phyloP scores from a whole-genome alignment of 805 yeast genomes.

The Monosporozyma solicola region DNA sequence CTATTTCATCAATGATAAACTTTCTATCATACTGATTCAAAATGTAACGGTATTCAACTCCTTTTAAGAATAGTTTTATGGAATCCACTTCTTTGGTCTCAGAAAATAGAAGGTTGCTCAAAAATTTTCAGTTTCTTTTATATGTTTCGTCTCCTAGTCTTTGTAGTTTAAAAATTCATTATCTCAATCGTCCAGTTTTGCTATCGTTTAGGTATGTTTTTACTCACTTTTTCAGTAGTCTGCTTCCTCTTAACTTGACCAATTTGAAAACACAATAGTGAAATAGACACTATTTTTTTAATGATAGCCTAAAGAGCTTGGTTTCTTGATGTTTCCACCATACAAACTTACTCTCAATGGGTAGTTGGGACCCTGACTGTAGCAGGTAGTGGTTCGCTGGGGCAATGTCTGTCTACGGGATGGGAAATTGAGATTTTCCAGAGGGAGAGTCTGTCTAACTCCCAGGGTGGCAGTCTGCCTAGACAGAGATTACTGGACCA shows the following conservation, averaged over 20 bases:
- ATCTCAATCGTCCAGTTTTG: background rate
- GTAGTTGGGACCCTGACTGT: background rate
- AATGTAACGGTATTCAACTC: background rate
- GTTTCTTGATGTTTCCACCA: background rate
- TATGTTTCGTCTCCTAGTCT: background rate
- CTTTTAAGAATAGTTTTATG: background rate
- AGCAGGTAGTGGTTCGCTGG: background rate
- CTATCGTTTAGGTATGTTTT: background rate
- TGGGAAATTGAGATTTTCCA: background rate
- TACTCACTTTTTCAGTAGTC: constrained; percentile 22
- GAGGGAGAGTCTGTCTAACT: background rate
- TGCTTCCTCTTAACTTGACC: constrained; percentile 8
- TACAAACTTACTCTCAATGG: background rate
- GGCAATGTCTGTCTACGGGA: background rate
- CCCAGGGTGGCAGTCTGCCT: no score
- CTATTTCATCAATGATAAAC: background rate
- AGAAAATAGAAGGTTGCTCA: background rate
- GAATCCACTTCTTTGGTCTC: background rate
- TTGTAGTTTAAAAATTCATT: background rate
- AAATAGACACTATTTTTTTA: background rate
- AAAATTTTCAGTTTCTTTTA: background rate
- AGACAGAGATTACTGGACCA: no score
- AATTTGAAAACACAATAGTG: background rate
- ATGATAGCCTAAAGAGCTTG: background rate
- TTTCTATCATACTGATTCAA: background rate